Percentiles rank a stretch among this genome's conserved stretches.
These are phyloP conservation scores for Ramaria rubella DNA, from an alignment of 768 basidiomycete genomes.

Conservation along the genomic window DNA sequence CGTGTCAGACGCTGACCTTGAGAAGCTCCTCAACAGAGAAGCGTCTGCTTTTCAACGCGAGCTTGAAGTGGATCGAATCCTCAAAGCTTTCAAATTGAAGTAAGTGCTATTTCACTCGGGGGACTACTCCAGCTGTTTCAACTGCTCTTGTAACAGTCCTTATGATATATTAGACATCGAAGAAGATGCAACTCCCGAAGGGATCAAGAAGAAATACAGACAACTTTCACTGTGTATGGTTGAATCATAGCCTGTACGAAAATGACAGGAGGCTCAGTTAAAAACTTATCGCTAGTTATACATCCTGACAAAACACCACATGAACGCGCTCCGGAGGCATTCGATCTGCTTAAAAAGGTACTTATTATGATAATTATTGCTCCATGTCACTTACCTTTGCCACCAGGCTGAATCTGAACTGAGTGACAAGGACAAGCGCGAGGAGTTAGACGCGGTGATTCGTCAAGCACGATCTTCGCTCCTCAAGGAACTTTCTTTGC, in stretches of 20 bases:
- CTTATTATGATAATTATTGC: conserved; percentile 8
- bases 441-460: conserved; percentile 75
- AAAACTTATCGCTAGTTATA: conserved; percentile 56
- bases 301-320: conserved; percentile 98
- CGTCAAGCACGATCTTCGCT: conserved; percentile 64
- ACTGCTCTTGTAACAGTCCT: conserved; percentile 46
- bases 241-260: conserved; percentile 1
- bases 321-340: conserved; percentile 82
- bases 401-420: conserved; percentile 83
- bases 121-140: neutral
- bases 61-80: conserved; percentile 83
- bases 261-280: conserved; percentile 8
- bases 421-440: conserved; percentile 69
- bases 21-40: conserved; percentile 71
- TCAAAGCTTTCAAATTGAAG: conserved; percentile 97
- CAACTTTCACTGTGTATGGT: conserved; percentile 77
- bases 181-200: conserved; percentile 62
- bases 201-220: conserved; percentile 84
- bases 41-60: conserved; percentile 83
- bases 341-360: conserved; percentile 91
- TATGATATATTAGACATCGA: conserved; percentile 90
- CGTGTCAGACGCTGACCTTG: conserved; percentile 53
- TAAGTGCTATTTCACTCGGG: conserved; percentile 30
- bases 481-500: conserved; percentile 57
- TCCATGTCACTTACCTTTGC: neutral